Evolutionary conservation across 2,329 filamentous ascomycete species (phyloP).

Genomic region (Rhexocercosporidium sp.): DNA sequence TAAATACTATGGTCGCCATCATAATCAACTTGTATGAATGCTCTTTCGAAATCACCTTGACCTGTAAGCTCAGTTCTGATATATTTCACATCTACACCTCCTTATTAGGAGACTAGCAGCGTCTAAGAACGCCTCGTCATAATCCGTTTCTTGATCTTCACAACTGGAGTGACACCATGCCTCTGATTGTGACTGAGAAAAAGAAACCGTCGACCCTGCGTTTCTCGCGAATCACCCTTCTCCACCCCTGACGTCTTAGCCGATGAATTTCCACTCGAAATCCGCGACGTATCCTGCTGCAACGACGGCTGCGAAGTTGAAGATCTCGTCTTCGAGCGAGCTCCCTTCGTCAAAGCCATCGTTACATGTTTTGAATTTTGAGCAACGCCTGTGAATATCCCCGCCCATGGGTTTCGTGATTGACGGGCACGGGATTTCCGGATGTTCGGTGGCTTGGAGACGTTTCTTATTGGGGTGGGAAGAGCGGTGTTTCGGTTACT

Average conservation of each 20-base stretch:
- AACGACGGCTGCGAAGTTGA: neutral
- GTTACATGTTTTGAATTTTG: neutral
- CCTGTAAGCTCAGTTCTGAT: too few relatives aligned
- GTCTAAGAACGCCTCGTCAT: neutral
- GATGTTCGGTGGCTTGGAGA: neutral
- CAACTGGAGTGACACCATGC: neutral
- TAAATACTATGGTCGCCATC: too few relatives aligned
- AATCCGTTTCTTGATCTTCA: neutral
- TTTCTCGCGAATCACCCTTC: neutral
- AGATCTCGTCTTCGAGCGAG: neutral
- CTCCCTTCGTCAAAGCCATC: neutral
- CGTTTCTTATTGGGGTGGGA: neutral
- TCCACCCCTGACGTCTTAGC: neutral
- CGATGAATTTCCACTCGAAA: neutral
- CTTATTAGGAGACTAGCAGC: too few relatives aligned
- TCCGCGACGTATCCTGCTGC: neutral
- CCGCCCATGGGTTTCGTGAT: neutral
- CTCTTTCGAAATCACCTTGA: too few relatives aligned
- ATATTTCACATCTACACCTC: too few relatives aligned
- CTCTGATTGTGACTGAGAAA: neutral
- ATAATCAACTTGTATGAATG: too few relatives aligned
- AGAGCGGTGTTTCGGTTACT: neutral
- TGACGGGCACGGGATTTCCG: neutral
- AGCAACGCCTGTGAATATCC: neutral
- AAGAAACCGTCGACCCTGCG: too few relatives aligned